Evolutionary conservation across 768 basidiomycete species (phyloP).

Genomic region (Mycena vulgaris): DNA sequence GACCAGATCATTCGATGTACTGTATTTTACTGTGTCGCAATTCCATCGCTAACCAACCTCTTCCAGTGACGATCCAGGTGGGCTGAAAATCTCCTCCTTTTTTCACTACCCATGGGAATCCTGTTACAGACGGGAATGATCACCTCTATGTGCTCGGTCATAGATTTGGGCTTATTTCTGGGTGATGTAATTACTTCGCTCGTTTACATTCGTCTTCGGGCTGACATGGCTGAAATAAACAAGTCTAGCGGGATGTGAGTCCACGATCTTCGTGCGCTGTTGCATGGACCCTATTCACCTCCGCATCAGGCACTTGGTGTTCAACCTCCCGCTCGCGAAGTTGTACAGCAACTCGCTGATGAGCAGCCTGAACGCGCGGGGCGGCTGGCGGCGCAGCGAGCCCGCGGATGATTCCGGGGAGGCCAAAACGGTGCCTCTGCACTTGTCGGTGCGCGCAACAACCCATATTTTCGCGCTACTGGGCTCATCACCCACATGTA

Average conservation of each 20-base stretch:
- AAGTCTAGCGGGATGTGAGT: conserved; percentile 34
- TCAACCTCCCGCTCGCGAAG: conserved; percentile 56
- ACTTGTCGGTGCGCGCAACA: conserved; percentile 23
- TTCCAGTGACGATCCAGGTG: conserved; percentile 55
- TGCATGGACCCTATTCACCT: background rate
- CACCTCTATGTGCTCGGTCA: conserved; percentile 51
- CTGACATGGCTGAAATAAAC: too few relatives aligned
- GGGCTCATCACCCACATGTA: background rate
- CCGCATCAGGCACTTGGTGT: conserved; percentile 46
- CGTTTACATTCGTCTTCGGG: background rate
- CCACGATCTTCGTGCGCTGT: background rate
- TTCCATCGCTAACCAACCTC: background rate
- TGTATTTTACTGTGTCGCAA: conserved; percentile 9
- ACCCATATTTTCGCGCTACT: background rate
- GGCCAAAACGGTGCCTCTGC: conserved; percentile 23
- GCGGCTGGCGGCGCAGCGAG: conserved; percentile 35
- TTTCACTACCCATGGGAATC: background rate
- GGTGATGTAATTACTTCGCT: conserved; percentile 37
- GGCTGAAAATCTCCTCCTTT: background rate
- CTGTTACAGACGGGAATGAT: conserved; percentile 41
- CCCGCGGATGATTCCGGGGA: conserved; percentile 33
- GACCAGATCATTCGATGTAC: conserved; percentile 54
- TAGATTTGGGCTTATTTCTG: conserved; percentile 51
- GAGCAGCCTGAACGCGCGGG: conserved; percentile 56
- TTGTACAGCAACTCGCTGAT: conserved; percentile 57